phyloP scores from a whole-genome alignment of 192 early-diverging fungal genomes.

The Coemansia umbellata region DNA sequence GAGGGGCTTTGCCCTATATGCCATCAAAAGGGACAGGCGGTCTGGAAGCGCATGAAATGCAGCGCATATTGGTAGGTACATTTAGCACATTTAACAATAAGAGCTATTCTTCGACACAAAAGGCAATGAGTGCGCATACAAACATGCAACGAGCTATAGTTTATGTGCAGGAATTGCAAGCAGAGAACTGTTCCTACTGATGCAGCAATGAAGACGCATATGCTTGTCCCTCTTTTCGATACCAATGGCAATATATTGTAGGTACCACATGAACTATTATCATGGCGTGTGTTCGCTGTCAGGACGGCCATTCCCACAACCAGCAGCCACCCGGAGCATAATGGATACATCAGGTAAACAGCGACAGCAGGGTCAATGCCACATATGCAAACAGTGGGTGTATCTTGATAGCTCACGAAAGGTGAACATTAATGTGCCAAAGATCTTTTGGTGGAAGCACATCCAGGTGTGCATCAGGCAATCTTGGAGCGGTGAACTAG shows the following conservation, averaged over 20 bases:
- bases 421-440: slow-evolving; percentile 41
- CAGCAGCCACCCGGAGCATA: slow-evolving; percentile 19
- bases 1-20: slow-evolving; percentile 53
- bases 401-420: slow-evolving; percentile 33
- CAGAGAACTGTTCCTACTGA: not conserved
- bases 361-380: slow-evolving; percentile 44
- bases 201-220: not conserved
- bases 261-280: slow-evolving; percentile 54
- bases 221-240: not conserved
- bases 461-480: slow-evolving; percentile 47
- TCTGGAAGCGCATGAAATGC: slow-evolving; percentile 52
- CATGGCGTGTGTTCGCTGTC: slow-evolving; percentile 52
- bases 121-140: not conserved
- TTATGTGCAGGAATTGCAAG: slow-evolving; percentile 13
- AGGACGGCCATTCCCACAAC: slow-evolving; percentile 40
- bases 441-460: slow-evolving; percentile 57
- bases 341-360: not conserved
- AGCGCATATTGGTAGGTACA: slow-evolving; percentile 53
- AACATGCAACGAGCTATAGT: not conserved
- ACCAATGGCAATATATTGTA: slow-evolving; percentile 8
- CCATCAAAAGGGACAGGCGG: slow-evolving; percentile 16
- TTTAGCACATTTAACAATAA: not conserved
- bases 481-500: no score
- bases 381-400: slow-evolving; percentile 46
- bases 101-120: not conserved